These are phyloP conservation scores for Nothophoma quercina DNA, from an alignment of 2,329 filamentous ascomycete genomes.

Conservation along the genomic window DNA sequence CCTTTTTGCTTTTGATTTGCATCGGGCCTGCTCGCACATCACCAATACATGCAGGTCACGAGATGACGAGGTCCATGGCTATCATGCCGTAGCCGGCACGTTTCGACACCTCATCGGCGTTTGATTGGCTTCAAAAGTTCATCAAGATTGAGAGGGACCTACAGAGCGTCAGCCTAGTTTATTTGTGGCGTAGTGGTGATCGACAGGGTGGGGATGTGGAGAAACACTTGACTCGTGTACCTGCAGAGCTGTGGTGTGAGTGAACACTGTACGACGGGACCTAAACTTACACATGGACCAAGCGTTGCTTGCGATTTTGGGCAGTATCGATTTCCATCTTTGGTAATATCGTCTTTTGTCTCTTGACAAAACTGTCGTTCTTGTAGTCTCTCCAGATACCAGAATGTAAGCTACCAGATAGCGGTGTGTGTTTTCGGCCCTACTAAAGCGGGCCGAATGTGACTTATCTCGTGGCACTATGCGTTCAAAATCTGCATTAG, in stretches of 20 bases:
- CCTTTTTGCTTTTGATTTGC: background rate
- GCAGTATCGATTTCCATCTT: background rate
- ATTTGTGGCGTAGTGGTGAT: background rate
- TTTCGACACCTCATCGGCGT: background rate
- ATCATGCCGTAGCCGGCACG: constrained; percentile 1
- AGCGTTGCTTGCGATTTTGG: background rate
- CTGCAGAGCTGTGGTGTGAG: constrained; percentile 4
- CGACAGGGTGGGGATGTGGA: constrained; percentile 11
- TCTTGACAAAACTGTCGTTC: background rate
- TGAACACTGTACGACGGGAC: background rate
- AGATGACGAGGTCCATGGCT: constrained; percentile 3
- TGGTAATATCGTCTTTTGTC: background rate
- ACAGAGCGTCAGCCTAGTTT: background rate
- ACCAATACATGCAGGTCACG: constrained; percentile 3
- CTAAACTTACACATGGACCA: constrained; percentile 13
- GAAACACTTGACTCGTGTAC: constrained; percentile 5
- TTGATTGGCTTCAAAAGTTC: constrained; percentile 3
- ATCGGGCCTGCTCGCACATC: constrained; percentile 7
- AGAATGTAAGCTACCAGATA: background rate
- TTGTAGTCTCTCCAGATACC: background rate
- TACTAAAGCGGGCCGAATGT: constrained; percentile 18
- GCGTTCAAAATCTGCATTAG: background rate
- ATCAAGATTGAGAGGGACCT: background rate
- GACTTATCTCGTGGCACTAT: constrained; percentile 5
- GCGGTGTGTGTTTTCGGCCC: constrained; percentile 17